Percentiles rank a stretch among this genome's conserved stretches.
phyloP scores from a whole-genome alignment of 2,329 filamentous ascomycete genomes.

The Pestalotiopsis sp. region DNA sequence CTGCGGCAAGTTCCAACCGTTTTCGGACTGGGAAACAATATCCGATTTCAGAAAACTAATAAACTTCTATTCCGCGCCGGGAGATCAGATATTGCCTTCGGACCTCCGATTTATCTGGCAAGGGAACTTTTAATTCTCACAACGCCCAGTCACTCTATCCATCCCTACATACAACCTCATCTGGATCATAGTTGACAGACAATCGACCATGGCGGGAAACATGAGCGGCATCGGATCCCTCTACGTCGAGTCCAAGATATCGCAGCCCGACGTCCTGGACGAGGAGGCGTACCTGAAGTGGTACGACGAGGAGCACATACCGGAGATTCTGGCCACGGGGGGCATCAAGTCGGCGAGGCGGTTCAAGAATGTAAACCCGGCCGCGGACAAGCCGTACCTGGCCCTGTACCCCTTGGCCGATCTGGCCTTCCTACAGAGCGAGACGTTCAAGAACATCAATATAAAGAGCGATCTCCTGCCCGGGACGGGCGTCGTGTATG shows the following conservation, averaged over 20 bases:
- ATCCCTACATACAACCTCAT: neutral
- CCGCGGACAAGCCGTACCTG: slow-evolving; percentile 33
- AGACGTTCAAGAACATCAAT: slow-evolving; percentile 35
- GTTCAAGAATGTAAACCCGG: slow-evolving; percentile 30
- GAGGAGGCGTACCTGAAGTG: slow-evolving; percentile 35
- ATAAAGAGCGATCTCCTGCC: slow-evolving; percentile 33
- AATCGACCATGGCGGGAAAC: neutral
- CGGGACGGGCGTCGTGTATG: slow-evolving; percentile 21
- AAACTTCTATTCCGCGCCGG: neutral
- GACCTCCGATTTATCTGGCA: neutral
- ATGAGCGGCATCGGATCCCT: slow-evolving; percentile 30
- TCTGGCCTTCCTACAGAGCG: slow-evolving; percentile 33
- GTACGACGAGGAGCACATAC: slow-evolving; percentile 42
- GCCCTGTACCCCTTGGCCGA: slow-evolving; percentile 39
- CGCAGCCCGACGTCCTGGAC: slow-evolving; percentile 28
- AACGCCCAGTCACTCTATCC: neutral
- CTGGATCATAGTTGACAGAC: no score
- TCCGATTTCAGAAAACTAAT: neutral
- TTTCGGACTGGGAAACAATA: neutral
- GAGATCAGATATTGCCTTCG: neutral
- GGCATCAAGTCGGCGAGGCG: slow-evolving; percentile 36
- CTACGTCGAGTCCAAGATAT: slow-evolving; percentile 32
- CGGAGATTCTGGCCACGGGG: slow-evolving; percentile 35
- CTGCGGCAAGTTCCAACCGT: neutral
- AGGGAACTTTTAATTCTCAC: neutral